Evolutionary conservation across 768 basidiomycete genomes (phyloP), one percentile per base, ranked within the genome.

Genomic region (Lactarius sp.): DNA sequence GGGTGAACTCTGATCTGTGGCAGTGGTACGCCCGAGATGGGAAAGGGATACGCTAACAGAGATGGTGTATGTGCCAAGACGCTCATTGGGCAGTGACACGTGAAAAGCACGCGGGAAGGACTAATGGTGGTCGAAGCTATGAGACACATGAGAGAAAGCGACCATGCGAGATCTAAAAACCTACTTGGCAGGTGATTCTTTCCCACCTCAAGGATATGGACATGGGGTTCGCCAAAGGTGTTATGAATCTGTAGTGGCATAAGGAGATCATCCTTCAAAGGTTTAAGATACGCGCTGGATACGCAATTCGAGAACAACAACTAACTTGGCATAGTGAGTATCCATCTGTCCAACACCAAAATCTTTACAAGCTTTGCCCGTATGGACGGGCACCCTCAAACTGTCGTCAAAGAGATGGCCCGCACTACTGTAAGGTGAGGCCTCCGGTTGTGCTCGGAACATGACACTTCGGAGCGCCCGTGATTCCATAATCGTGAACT

Each of bases 21-120:
- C n/a, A 52, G 37, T 16, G 50, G 27, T 31, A 33, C 51, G 34
- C 7, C 49, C n/a, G 56, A 18, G 6, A 44, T 69, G 56, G 46
- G 56, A 77, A 8, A 79, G 64, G 4, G 87, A 86, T 10, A 75
- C 70, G 62, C 75, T 75, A 22, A 90, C 69, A 49, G 85, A 79
- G 16, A 87, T 76, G 3, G 75, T 80, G 74, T 89, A 90, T 70
- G 77, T 85, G 0, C 87, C 87, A 27, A 79, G 77, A 4, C 87
- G 79, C 68, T 87, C 85, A 70, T 88, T 90, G 78, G 88, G 88
- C 0, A 88, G 86, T 0, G 87, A 90, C 52, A 90, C 87, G 68
- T 90, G 87, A 70, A 90, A 90, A 65, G 81, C 78, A 27, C 87
- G 83, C 20, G 76, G 77, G 59, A 89, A 82, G 0, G 81, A 84